Evolutionary conservation across 2,329 filamentous ascomycete genomes (phyloP).

Genomic region (Annulohypoxylon truncatum): DNA sequence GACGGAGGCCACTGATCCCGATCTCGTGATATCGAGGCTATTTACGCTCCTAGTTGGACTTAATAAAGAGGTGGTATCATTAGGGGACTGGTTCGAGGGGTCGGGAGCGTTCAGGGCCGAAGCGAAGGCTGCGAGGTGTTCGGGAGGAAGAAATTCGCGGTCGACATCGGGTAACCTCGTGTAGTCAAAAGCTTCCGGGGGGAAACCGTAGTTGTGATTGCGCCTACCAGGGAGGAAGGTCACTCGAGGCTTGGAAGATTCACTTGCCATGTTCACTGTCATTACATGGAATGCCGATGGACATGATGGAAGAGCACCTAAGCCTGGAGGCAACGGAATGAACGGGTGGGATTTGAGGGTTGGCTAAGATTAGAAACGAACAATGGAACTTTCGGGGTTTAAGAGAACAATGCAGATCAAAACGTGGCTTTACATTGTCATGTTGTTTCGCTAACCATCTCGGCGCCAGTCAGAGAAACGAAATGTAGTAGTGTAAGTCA

Average conservation of each 20-base stretch:
- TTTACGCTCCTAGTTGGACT: slow-evolving; percentile 56
- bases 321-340: background rate
- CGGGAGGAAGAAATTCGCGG: slow-evolving; percentile 78
- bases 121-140: slow-evolving; percentile 82
- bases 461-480: slow-evolving; percentile 11
- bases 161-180: slow-evolving; percentile 81
- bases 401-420: background rate
- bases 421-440: slow-evolving; percentile 12
- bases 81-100: slow-evolving; percentile 71
- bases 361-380: background rate
- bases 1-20: slow-evolving; percentile 55
- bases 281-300: slow-evolving; percentile 16
- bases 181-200: slow-evolving; percentile 73
- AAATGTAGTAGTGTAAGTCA: background rate
- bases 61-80: slow-evolving; percentile 58
- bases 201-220: slow-evolving; percentile 66
- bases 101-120: slow-evolving; percentile 86
- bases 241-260: slow-evolving; percentile 40
- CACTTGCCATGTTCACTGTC: slow-evolving; percentile 43
- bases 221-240: slow-evolving; percentile 42
- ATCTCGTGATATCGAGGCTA: slow-evolving; percentile 56
- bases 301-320: slow-evolving; percentile 32
- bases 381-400: background rate
- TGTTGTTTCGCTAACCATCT: slow-evolving; percentile 16
- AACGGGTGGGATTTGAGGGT: background rate